phyloP scores from a whole-genome alignment of 192 early-diverging fungal species.

The Gryganskiella cystojenkinii region DNA sequence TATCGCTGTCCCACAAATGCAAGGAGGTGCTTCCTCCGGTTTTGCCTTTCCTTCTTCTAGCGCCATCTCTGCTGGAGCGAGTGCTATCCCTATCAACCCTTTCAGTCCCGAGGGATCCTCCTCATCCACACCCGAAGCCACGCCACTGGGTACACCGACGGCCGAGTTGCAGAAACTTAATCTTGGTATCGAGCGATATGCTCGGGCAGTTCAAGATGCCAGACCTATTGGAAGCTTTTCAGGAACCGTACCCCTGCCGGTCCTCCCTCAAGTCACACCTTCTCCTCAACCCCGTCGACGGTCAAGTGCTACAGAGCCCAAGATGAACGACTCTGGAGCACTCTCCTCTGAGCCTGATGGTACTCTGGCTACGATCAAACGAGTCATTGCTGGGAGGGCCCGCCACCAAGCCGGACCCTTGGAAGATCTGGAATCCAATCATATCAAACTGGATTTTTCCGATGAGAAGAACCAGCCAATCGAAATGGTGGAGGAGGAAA shows the following conservation, averaged over 20 bases:
- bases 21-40: constrained; percentile 31
- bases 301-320: constrained; percentile 3
- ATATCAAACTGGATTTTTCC: background rate
- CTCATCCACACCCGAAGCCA: constrained; percentile 11
- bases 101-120: constrained; percentile 18
- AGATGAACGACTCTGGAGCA: background rate
- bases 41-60: constrained; percentile 32
- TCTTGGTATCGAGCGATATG: constrained; percentile 35
- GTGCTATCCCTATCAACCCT: constrained; percentile 6
- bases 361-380: constrained; percentile 16
- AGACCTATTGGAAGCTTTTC: constrained; percentile 23
- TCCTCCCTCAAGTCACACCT: constrained; percentile 1
- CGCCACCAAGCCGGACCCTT: background rate
- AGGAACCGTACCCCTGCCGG: constrained; percentile 35
- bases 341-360: no score
- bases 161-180: constrained; percentile 38
- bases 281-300: constrained; percentile 4
- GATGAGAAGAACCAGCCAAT: background rate
- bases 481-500: background rate
- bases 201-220: constrained; percentile 30
- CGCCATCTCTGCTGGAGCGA: constrained; percentile 3
- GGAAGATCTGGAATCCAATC: constrained; percentile 7
- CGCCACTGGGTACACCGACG: constrained; percentile 17
- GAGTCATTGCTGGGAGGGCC: constrained; percentile 13
- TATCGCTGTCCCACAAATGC: background rate